Base-by-base conservation (phyloP, 352 stramenopile genomes). In the Poterioochromonas sp. region DNA sequence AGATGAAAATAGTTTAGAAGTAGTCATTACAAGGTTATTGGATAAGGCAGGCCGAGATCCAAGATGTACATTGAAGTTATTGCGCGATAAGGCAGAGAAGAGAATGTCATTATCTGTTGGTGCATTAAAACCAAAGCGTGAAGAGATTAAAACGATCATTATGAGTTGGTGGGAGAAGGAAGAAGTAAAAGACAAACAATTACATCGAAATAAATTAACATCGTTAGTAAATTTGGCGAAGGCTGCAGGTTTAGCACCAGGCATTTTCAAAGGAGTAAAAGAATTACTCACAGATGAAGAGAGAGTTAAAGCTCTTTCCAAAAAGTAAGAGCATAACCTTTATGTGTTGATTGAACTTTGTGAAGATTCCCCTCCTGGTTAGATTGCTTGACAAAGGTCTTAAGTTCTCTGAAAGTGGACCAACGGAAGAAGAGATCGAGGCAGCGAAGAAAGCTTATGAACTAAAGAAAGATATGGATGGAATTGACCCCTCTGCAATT, bases 91-190 rank as follows among this genome's bases (percentile, higher is more conserved):
- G 32, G 69, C 69, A 32, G 69, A 76, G n/a, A 22, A 53, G 40
- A 58, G 44, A 5, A 8, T 76, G 39, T 43, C 39, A 20, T 29
- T 76, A 2, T 3, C 12, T 32, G 39, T 29, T 11, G 69, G 39
- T 26, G 39, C 20, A 40, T 32, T 76, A 3, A 76, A 76, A 29
- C 2, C 12, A 40, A 62, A 62, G 40, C 39, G 69, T 8, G 44
- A 76, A 3, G n/a, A 70, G 5, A 76, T 76, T 11, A 76, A 76
- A 43, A 35, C 73, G 5, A 62, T 76, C 5, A 76, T 76, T 41
- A 32, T 37, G 11, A 12, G 2, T 18, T 76, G 69, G 69, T 76
- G 40, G 34, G 5, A 64, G 43, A 29, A 73, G 18, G 29, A 43
- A n/a, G 2, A 62, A 22, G 26, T 32, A 29, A 62, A 62, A 62